Conservation (phyloP, 352 stramenopile species). For the Globisporangium iwayamae region DNA sequence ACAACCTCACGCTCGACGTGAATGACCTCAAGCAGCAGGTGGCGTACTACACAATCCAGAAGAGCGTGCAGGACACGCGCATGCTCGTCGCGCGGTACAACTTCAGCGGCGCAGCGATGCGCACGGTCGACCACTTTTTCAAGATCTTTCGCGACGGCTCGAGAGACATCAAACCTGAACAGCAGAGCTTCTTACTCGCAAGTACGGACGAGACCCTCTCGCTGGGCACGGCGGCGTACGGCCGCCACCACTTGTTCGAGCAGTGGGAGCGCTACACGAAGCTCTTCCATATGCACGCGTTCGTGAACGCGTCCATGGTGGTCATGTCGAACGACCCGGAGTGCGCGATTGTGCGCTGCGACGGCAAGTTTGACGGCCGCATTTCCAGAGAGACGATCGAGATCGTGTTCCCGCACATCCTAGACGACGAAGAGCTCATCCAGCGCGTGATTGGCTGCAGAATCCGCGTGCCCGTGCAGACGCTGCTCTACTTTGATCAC, state of each 20-base stretch:
- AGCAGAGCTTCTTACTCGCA: neutral
- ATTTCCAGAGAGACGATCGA: conserved; percentile 13
- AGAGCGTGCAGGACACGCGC: neutral
- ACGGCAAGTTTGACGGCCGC: conserved; percentile 6
- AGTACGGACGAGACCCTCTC: neutral
- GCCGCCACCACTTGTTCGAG: conserved; percentile 8
- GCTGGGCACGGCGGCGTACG: neutral
- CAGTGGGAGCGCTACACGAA: conserved; percentile 14
- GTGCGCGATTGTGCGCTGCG: conserved; percentile 11
- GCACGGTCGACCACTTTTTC: conserved; percentile 3
- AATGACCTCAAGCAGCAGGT: conserved; percentile 14
- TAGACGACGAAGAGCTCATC: conserved; percentile 15
- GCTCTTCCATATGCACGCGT: conserved; percentile 10
- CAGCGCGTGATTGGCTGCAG: conserved; percentile 12
- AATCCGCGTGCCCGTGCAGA: neutral
- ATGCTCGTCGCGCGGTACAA: conserved; percentile 4
- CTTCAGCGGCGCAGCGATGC: conserved; percentile 1
- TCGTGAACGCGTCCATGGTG: conserved; percentile 2
- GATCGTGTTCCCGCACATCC: conserved; percentile 16
- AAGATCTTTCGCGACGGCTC: conserved; percentile 5
- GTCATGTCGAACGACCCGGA: neutral
- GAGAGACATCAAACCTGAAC: neutral
- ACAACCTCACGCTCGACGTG: conserved; percentile 14
- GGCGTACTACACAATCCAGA: neutral
- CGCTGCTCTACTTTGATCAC: conserved; percentile 6